Evolutionary conservation across 75 land plant genomes (phyloP).

Genomic region (Sequoia sempervirens): DNA sequence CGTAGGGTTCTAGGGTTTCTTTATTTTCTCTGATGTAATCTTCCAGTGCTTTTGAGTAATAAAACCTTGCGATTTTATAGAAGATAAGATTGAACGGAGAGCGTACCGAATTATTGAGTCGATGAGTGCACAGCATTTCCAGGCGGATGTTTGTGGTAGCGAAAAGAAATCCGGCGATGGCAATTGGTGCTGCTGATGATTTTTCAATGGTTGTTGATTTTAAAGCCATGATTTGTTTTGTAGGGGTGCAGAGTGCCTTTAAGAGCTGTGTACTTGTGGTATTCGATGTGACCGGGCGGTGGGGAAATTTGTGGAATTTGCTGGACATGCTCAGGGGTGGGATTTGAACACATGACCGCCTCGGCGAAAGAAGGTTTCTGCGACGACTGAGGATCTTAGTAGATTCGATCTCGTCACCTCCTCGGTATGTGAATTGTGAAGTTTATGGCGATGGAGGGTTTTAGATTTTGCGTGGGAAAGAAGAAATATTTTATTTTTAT

Average conservation of each 20-base stretch:
- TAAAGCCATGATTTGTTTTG: neutral
- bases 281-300: neutral
- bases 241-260: neutral
- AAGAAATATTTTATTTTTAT: too few relatives aligned
- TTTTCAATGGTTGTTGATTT: neutral
- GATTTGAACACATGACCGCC: neutral
- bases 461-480: too few relatives aligned
- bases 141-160: neutral
- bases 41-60: neutral
- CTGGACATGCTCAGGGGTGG: neutral
- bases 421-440: too few relatives aligned
- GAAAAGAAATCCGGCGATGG: neutral
- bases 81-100: neutral
- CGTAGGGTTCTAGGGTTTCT: constrained; percentile 6
- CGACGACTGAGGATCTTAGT: neutral
- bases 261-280: neutral
- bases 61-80: neutral
- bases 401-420: neutral
- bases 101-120: neutral
- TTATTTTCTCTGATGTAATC: too few relatives aligned
- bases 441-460: neutral
- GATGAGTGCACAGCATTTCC: constrained; percentile 2
- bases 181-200: neutral
- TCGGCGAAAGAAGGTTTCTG: neutral
- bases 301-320: neutral